A percentile compares a stretch with the other conserved stretches of the same genome.
These are phyloP conservation scores for Penicillium crystallinum DNA, from an alignment of 495 filamentous ascomycete species.

Conservation along the genomic window DNA sequence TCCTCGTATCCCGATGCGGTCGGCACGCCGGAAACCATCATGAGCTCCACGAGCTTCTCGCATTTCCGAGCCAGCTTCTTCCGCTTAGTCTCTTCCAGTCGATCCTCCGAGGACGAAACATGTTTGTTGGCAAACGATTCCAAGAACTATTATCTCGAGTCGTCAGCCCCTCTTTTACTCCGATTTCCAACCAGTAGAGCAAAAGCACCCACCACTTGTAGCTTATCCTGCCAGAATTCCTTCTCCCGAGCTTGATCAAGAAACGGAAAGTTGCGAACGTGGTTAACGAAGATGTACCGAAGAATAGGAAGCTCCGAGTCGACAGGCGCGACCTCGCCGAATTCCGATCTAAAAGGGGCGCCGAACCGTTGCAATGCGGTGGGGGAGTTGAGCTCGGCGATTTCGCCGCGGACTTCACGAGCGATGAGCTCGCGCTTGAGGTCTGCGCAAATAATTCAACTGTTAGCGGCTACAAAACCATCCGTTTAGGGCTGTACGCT, in stretches of 20 bases:
- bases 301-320: slow-evolving; percentile 93
- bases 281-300: slow-evolving; percentile 95
- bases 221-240: slow-evolving; percentile 98
- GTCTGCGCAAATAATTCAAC: slow-evolving; percentile 48
- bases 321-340: slow-evolving; percentile 85
- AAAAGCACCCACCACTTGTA: slow-evolving; percentile 75
- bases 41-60: slow-evolving; percentile 90
- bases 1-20: slow-evolving; percentile 97
- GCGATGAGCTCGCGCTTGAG: slow-evolving; percentile 92
- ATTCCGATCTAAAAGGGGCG: slow-evolving; percentile 87
- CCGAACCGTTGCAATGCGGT: slow-evolving; percentile 94
- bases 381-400: slow-evolving; percentile 85
- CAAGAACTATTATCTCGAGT: slow-evolving; percentile 60
- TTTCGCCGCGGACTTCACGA: slow-evolving; percentile 82
- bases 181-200: background rate
- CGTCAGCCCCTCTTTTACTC: background rate
- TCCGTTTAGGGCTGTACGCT: too few relatives aligned
- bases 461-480: background rate
- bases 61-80: slow-evolving; percentile 88
- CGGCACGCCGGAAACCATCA: slow-evolving; percentile 97
- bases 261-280: slow-evolving; percentile 96
- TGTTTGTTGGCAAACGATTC: slow-evolving; percentile 97
- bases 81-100: slow-evolving; percentile 92
- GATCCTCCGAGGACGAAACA: slow-evolving; percentile 93
- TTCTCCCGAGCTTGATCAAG: slow-evolving; percentile 93